Conservation (phyloP, 371 early-diverging fungal species). For the Rhizopus sp. region DNA sequence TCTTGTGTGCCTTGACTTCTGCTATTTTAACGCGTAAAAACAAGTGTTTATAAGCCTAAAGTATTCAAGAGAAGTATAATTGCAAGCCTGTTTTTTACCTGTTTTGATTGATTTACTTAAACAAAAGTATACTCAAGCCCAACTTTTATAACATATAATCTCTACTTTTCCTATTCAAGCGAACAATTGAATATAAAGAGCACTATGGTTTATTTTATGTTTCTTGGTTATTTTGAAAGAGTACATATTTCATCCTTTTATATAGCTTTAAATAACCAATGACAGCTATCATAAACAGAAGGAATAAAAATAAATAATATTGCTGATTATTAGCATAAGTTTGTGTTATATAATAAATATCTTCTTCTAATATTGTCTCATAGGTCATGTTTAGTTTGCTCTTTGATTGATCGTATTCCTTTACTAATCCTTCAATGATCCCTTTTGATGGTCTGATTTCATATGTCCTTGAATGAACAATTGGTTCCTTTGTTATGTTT, state of each 20-base stretch:
- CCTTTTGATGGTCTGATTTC: conserved; percentile 22
- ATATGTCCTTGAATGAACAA: conserved; percentile 30
- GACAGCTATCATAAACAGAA: neutral
- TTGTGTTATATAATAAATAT: neutral
- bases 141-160: neutral
- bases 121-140: neutral
- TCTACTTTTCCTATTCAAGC: neutral
- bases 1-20: no score
- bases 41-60: no score
- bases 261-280: neutral
- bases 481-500: conserved; percentile 14
- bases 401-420: conserved; percentile 16
- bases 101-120: conserved; percentile 3
- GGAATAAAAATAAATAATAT: neutral
- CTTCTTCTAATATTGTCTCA: conserved; percentile 25
- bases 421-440: conserved; percentile 26
- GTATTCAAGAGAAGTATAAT: no score
- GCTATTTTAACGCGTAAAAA: no score
- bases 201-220: neutral
- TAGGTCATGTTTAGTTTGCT: conserved; percentile 1
- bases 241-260: neutral
- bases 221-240: neutral
- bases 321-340: neutral
- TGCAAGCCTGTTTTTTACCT: conserved; percentile 7
- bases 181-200: conserved; percentile 5